Conservation (phyloP, 352 stramenopile species). For the Pythium brassicae region DNA sequence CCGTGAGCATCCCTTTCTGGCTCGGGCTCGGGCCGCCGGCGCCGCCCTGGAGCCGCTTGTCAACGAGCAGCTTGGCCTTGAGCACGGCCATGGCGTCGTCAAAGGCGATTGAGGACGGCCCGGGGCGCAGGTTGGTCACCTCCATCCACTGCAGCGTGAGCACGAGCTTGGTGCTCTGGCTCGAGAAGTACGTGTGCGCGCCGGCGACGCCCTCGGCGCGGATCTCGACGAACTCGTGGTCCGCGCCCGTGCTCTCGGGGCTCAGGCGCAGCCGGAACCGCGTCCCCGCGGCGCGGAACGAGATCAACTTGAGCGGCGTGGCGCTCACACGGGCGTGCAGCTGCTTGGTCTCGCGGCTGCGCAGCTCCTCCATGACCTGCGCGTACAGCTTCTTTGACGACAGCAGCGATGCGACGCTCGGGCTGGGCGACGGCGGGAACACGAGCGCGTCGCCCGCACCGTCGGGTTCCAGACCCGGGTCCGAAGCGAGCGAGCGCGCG, state of each 20-base stretch:
- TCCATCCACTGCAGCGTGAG: slow-evolving; percentile 81
- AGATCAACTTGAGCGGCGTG: slow-evolving; percentile 61
- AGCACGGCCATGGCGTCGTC: slow-evolving; percentile 71
- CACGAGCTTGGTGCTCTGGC: slow-evolving; percentile 67
- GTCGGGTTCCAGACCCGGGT: slow-evolving; percentile 16
- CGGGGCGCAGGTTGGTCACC: slow-evolving; percentile 76
- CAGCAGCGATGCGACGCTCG: slow-evolving; percentile 7
- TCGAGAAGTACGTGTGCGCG: slow-evolving; percentile 64
- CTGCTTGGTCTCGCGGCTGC: slow-evolving; percentile 48
- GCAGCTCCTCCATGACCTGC: slow-evolving; percentile 64
- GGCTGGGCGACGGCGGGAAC: slow-evolving; percentile 22
- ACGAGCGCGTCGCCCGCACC: slow-evolving; percentile 23
- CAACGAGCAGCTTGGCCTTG: slow-evolving; percentile 60
- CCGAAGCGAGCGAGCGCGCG: slow-evolving; percentile 2
- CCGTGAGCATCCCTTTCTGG: slow-evolving; percentile 70
- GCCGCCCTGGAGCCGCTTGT: slow-evolving; percentile 45
- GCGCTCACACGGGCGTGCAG: slow-evolving; percentile 28
- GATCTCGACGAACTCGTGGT: slow-evolving; percentile 78
- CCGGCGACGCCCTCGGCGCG: slow-evolving; percentile 54
- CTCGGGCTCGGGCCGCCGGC: slow-evolving; percentile 20
- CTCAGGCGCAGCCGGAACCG: slow-evolving; percentile 55
- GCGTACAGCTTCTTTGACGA: slow-evolving; percentile 58
- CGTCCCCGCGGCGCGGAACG: slow-evolving; percentile 54
- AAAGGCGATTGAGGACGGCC: slow-evolving; percentile 65
- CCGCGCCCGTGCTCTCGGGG: slow-evolving; percentile 43